Conservation (phyloP, 1,284 basidiomycete species). For the Schizophyllum commune region DNA sequence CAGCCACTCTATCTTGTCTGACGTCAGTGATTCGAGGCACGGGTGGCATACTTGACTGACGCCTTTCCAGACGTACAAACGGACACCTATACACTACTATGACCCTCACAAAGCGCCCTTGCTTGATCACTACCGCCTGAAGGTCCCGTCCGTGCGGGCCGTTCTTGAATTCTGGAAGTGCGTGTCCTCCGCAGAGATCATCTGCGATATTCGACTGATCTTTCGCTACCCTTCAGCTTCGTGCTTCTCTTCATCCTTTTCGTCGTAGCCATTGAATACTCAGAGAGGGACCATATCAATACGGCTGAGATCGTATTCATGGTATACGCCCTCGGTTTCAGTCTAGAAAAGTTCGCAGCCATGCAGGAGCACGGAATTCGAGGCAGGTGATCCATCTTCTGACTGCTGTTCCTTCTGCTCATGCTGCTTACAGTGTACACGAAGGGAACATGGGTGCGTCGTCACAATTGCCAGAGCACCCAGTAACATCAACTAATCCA, state of each 20-base stretch:
- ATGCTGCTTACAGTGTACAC: conserved; percentile 51
- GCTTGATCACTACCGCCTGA: conserved; percentile 89
- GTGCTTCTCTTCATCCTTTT: conserved; percentile 79
- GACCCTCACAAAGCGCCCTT: conserved; percentile 89
- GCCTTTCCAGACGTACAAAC: conserved; percentile 76
- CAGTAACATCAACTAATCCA: too few relatives aligned
- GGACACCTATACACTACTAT: conserved; percentile 87
- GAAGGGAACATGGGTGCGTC: conserved; percentile 77
- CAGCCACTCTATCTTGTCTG: conserved; percentile 78
- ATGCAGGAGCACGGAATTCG: conserved; percentile 92
- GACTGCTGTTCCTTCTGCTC: not conserved
- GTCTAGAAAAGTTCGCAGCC: conserved; percentile 86
- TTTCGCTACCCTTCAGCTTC: conserved; percentile 60
- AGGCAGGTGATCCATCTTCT: conserved; percentile 32
- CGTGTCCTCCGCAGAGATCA: conserved; percentile 11
- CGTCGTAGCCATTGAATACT: conserved; percentile 73
- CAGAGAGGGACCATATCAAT: conserved; percentile 56
- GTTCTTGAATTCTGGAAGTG: conserved; percentile 85
- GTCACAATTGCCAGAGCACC: too few relatives aligned
- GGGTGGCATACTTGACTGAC: not conserved
- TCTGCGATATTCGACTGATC: not conserved
- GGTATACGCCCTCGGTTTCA: conserved; percentile 80
- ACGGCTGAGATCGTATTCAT: conserved; percentile 67
- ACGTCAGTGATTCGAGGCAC: conserved; percentile 40
- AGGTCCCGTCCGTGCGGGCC: conserved; percentile 87